phyloP scores from a whole-genome alignment of 2,329 filamentous ascomycete species.

The Aureobasidium melanogenum region DNA sequence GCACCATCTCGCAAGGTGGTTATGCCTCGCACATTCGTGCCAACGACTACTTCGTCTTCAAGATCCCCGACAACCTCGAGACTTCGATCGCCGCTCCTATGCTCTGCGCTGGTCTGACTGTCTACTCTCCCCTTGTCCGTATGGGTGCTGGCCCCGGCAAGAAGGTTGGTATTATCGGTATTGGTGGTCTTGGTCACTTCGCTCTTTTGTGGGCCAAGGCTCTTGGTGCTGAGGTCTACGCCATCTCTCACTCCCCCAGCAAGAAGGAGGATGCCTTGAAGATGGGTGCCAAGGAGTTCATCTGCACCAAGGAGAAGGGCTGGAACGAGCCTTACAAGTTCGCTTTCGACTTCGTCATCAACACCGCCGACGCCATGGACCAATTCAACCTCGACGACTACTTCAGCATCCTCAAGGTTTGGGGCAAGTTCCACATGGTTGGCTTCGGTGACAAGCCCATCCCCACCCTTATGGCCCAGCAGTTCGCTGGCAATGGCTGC shows the following conservation, averaged over 20 bases:
- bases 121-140: constrained; percentile 67
- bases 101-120: constrained; percentile 74
- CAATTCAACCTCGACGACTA: constrained; percentile 64
- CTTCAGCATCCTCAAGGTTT: constrained; percentile 70
- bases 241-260: constrained; percentile 49
- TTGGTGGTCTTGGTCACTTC: constrained; percentile 43
- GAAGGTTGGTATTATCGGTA: constrained; percentile 66
- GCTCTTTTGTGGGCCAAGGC: constrained; percentile 41
- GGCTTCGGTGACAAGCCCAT: constrained; percentile 71
- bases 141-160: constrained; percentile 69
- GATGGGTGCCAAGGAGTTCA: constrained; percentile 53
- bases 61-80: constrained; percentile 65
- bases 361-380: constrained; percentile 60
- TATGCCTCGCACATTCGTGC: constrained; percentile 60
- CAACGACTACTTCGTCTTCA: constrained; percentile 67
- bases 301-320: constrained; percentile 47
- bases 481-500: constrained; percentile 63
- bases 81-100: constrained; percentile 53
- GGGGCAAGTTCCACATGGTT: constrained; percentile 71
- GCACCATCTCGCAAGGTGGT: constrained; percentile 58
- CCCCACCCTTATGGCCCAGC: constrained; percentile 62
- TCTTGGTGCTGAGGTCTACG: constrained; percentile 53
- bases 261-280: constrained; percentile 53
- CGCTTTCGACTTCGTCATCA: constrained; percentile 69
- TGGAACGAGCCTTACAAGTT: constrained; percentile 48